Base-by-base conservation (phyloP, 1,284 basidiomycete species). In the Sporisorium scitamineum region DNA sequence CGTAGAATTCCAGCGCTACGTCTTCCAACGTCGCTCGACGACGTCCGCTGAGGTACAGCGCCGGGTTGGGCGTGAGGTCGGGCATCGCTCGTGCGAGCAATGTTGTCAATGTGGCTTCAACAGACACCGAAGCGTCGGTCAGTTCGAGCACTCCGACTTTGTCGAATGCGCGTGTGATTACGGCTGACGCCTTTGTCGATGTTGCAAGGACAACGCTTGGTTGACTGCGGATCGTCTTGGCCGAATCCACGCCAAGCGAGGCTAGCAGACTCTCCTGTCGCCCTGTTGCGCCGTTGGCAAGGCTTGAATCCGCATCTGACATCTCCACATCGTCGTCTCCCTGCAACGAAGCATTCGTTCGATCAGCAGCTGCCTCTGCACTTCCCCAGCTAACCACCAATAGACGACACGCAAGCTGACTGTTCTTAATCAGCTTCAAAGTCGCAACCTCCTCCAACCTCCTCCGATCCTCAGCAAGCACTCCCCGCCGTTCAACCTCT, bases 301-400 rank as follows among this genome's bases (percentile, higher is more conserved):
- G n/a, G n/a, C n/a, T 13, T 11, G 34, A 14, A n/a, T 54, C 47
- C 10, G 47, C 59, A 22, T 66, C 63, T 9, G 41, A 8, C 69
- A 71, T 71, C 32, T 66, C 69, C 3, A 66, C 47, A 27, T 66
- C 63, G 9, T 45, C 62, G 14, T 39, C 20, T 16, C 11, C 53
- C 22, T 18, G 26, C 20, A 45, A 32, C n/a, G 16, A n/a, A 6
- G 4, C 37, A 13, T 20, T 32, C 29, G 14, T 3, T 9, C 42
- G 22, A 9, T 26, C 37, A 20, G 22, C 16, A 6, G 10, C 41
- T 5, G 32, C 5, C 5, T 42, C 53, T 16, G 16, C 31, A 24
- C 52, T 22, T n/a, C 57, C 57, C 74, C 74, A 76, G 16, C 45
- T 39, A 7, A 72, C 66, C 7, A 76, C 31, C 37, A 76, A 44